Base-by-base conservation (phyloP, 305 asterid genomes). In the Fraxinus floribunda region DNA sequence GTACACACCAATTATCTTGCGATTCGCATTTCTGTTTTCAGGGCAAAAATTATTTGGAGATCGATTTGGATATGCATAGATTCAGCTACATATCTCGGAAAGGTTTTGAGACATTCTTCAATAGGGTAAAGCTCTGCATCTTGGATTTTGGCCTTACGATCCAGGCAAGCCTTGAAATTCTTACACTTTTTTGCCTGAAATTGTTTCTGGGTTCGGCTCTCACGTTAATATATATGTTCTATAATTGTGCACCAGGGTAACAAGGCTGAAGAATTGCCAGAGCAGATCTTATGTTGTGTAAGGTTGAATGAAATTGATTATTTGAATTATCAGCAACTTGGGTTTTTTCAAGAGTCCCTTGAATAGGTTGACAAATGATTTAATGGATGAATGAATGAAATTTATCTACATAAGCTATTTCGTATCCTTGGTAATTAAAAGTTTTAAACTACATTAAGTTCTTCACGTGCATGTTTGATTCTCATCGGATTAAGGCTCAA, bases 81-180 rank as follows among this genome's bases (percentile, higher is more conserved):
- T 90, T 90, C 85, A 88, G 93, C 88, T 90, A 81, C 88, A 90
- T 90, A 79, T 90, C 93, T 7, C 87, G 93, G 39, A 90, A 87
- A 82, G 93, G 93, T 64, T 88, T 90, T 16, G 93, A 90, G 72
- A 88, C 93, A 6, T 90, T 90, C 88, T 79, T 80, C 20, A 88
- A 86, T 73, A 90, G 93, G 7, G 82, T 90, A 60, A 87, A 86
- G 84, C 82, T 84, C 32, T 91, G 91, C 60, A 87, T 90, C 82
- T 84, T 90, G 34, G 91, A 90, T 84, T 88, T 90, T 18, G 92
- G 93, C 32, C 80, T 90, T 64, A 90, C 93, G 15, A 90, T 90
- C 85, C 93, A 90, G 93, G 93, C 41, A 13, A 30, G 75, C 13
- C 3, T 70, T 30, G 39, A 70, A 29, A 30, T 29, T 35, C 75